phyloP scores from a whole-genome alignment of 345 rosid species.

The Litchi chinensis region DNA sequence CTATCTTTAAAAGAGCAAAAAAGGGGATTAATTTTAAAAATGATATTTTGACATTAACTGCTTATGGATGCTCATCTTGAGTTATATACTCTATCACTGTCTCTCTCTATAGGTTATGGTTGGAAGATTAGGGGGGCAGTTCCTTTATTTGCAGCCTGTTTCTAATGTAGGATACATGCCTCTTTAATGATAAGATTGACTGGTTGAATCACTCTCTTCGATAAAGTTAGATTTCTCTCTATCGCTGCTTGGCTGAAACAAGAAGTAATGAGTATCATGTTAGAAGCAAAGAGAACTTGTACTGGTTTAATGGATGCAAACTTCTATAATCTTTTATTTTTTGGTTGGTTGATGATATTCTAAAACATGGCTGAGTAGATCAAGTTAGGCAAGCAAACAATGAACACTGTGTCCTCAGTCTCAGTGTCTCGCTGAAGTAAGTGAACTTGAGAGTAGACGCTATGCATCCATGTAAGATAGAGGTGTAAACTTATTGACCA shows the following conservation, averaged over 20 bases:
- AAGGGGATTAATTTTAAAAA: no score
- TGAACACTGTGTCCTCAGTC: no score
- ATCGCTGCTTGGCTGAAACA: conserved; percentile 5
- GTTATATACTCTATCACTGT: conserved; percentile 13
- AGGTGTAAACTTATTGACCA: background rate
- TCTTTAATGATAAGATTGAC: background rate
- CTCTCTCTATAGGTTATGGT: conserved; percentile 58
- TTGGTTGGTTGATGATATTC: background rate
- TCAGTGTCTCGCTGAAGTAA: no score
- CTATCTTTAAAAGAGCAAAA: no score
- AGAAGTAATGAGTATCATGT: background rate
- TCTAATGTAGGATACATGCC: conserved; percentile 57
- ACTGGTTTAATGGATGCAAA: background rate
- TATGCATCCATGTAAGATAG: background rate
- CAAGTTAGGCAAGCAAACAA: background rate
- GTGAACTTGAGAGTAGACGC: background rate
- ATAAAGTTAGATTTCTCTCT: background rate
- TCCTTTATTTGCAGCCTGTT: conserved; percentile 73
- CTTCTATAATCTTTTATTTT: background rate
- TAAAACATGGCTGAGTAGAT: background rate
- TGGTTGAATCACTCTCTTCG: conserved; percentile 16
- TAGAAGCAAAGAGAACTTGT: background rate
- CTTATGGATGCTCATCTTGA: conserved; percentile 8
- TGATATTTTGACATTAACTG: conserved; percentile 8
- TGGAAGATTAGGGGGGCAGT: conserved; percentile 75